A percentile compares a stretch with the other conserved stretches of the same genome.
These are phyloP conservation scores for Sphaerulina populicola DNA, from an alignment of 2,329 filamentous ascomycete species.

Conservation along the genomic window DNA sequence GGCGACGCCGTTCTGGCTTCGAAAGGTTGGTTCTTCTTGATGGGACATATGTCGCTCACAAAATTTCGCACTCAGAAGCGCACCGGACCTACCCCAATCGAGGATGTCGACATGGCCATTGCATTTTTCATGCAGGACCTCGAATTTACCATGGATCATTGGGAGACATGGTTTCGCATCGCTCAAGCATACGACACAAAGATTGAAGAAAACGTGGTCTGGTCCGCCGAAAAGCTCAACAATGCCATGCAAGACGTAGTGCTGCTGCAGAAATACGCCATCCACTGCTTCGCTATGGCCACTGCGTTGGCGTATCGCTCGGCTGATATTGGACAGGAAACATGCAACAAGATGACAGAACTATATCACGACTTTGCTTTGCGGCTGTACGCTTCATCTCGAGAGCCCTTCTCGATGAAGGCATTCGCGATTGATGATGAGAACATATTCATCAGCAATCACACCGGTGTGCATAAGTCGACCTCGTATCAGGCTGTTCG, in stretches of 20 bases:
- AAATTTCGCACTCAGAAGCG: constrained; percentile 77
- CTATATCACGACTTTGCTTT: constrained; percentile 62
- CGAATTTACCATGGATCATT: constrained; percentile 70
- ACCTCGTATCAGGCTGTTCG: constrained; percentile 51
- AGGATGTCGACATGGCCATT: constrained; percentile 73
- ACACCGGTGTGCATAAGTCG: constrained; percentile 48
- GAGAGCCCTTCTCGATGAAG: constrained; percentile 60
- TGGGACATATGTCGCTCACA: constrained; percentile 78
- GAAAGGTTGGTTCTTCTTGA: constrained; percentile 84
- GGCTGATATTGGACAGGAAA: constrained; percentile 48
- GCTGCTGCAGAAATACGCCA: constrained; percentile 66
- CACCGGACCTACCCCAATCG: constrained; percentile 62
- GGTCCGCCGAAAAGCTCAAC: constrained; percentile 87
- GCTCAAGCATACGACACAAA: constrained; percentile 83
- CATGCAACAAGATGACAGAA: constrained; percentile 51
- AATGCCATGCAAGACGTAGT: constrained; percentile 68
- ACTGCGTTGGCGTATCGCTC: constrained; percentile 52
- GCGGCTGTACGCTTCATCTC: constrained; percentile 59
- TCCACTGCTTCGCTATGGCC: constrained; percentile 69
- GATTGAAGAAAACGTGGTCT: constrained; percentile 76
- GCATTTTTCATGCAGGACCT: constrained; percentile 73
- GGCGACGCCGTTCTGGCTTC: constrained; percentile 63
- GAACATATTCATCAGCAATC: constrained; percentile 46
- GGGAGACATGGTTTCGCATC: constrained; percentile 85
- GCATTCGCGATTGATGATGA: constrained; percentile 56